Base-by-base conservation (phyloP, 148 eudicot species). In the Chenopodium album region DNA sequence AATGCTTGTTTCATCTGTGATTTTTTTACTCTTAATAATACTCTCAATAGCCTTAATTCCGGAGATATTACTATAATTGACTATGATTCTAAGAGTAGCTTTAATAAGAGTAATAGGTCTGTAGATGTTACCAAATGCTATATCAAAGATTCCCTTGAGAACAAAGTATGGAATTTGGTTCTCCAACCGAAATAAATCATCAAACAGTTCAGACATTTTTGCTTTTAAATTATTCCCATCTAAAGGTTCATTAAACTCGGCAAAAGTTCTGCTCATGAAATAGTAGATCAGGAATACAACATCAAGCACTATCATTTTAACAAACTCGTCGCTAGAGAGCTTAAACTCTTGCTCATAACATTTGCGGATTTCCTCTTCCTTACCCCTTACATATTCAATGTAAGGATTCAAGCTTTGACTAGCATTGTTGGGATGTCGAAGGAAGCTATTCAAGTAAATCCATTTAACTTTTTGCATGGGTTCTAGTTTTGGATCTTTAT, bases 121-220 rank as follows among this genome's bases (percentile, higher is more conserved):
- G 26, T 26, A 0, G 7, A 1, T 3, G 0, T 3, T 0, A 54
- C 60, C 60, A 8, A 71, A 77, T n/a, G 73, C 85, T 8, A 71
- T 0, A 66, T 63, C 20, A 56, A 32, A 78, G 7, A 82, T 6
- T 4, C 11, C 63, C 4, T 63, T 29, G 20, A 83, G 75, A 28
- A 75, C 37, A 46, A 83, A 79, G 67, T 37, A 73, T 9, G 79
- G 82, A 22, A 83, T 47, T 52, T 83, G 85, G 29, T 83, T 79
- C 44, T 79, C 85, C 50, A 6, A 29, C 37, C 34, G 73, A 14
- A 19, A 47, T 63, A 83, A 0, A 46, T 84, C 85, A n/a, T n/a
- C n/a, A n/a, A n/a, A n/a, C n/a, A n/a, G n/a, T n/a, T n/a, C n/a
- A n/a, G n/a, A n/a, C n/a, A n/a, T n/a, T n/a, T n/a, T n/a, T n/a